Percentiles rank a stretch among this genome's conserved stretches.
Evolutionary conservation across 1,284 basidiomycete genomes (phyloP).

Genomic region (Tylopilus sp.): DNA sequence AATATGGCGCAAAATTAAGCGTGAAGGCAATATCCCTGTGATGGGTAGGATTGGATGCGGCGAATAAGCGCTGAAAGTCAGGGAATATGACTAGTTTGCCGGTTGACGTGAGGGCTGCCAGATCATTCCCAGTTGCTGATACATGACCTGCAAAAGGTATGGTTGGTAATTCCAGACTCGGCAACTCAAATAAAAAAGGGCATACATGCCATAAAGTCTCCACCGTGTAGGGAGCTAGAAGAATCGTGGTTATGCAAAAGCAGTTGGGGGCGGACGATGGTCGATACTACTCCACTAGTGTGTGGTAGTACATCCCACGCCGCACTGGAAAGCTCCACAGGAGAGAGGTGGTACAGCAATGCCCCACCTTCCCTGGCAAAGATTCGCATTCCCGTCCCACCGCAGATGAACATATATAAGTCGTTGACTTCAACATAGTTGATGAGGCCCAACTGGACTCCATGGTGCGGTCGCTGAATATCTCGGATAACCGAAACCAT

Average conservation of each 20-base stretch:
- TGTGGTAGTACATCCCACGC: conserved; percentile 41
- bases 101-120: conserved; percentile 58
- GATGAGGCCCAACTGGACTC: conserved; percentile 51
- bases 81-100: conserved; percentile 63
- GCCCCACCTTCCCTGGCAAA: conserved; percentile 63
- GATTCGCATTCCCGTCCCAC: conserved; percentile 57
- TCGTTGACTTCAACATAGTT: conserved; percentile 75
- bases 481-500: conserved; percentile 59
- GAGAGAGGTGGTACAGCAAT: conserved; percentile 55
- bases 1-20: conserved; percentile 52
- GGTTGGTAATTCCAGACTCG: conserved; percentile 9
- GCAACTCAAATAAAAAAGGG: conserved; percentile 4
- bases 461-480: conserved; percentile 45
- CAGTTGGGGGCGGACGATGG: conserved; percentile 24
- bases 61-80: conserved; percentile 60
- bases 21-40: conserved; percentile 53
- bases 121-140: conserved; percentile 65
- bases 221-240: conserved; percentile 9
- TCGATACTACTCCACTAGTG: conserved; percentile 34
- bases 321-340: conserved; percentile 42
- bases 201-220: conserved; percentile 42
- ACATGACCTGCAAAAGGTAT: conserved; percentile 62
- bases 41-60: conserved; percentile 37
- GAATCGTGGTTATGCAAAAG: conserved; percentile 22
- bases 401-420: conserved; percentile 72